A percentile compares a stretch with the other conserved stretches of the same genome.
Conservation (phyloP, 257 asterid genomes). For the Forsythia suspensa region DNA sequence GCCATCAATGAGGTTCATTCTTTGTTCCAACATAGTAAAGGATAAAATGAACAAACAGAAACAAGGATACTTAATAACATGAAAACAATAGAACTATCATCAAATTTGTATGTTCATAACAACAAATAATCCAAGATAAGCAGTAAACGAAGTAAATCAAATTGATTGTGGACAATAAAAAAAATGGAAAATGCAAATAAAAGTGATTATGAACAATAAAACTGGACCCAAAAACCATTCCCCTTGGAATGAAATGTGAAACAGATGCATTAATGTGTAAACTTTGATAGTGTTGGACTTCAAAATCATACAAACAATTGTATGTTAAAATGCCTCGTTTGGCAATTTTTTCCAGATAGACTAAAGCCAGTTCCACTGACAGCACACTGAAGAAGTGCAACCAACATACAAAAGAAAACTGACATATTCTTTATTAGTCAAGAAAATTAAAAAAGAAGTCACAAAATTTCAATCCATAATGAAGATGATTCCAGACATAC, state of each 20-base stretch:
- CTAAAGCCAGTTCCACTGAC: background rate
- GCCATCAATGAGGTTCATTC: background rate
- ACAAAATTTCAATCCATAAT: background rate
- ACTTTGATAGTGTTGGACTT: no score
- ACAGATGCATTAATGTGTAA: no score
- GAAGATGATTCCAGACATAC: background rate
- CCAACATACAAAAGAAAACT: background rate
- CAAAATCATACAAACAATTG: no score
- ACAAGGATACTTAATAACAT: background rate
- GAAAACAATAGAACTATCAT: background rate
- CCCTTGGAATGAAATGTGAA: no score
- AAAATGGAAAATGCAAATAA: background rate
- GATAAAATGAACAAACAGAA: background rate
- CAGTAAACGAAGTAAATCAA: background rate
- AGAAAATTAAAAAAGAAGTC: background rate
- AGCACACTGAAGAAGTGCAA: background rate
- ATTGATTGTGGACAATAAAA: background rate
- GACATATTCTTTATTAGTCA: background rate
- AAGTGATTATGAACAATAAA: background rate
- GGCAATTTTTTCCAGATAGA: background rate
- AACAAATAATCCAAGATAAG: background rate
- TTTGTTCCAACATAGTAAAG: background rate
- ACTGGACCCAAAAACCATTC: no score
- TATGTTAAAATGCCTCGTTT: background rate
- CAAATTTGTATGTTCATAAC: background rate